phyloP scores from a whole-genome alignment of 805 yeast genomes.

The Candida morakotiae region DNA sequence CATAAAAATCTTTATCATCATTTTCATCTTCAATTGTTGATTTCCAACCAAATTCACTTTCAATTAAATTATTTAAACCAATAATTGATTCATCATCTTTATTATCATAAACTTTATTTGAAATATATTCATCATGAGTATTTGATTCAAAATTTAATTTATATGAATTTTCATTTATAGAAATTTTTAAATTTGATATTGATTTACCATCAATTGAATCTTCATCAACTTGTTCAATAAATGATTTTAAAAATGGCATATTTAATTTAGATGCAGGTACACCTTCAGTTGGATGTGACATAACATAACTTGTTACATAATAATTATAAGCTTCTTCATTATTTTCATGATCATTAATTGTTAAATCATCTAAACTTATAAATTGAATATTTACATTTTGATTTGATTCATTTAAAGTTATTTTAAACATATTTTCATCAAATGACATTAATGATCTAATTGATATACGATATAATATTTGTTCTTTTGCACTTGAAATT shows the following conservation, averaged over 20 bases:
- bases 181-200: constrained; percentile 69
- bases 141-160: constrained; percentile 75
- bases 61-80: constrained; percentile 35
- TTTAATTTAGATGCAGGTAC: constrained; percentile 71
- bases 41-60: constrained; percentile 56
- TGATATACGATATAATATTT: constrained; percentile 85
- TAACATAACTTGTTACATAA: constrained; percentile 85
- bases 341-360: constrained; percentile 64
- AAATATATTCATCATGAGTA: constrained; percentile 74
- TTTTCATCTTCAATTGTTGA: constrained; percentile 38
- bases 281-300: constrained; percentile 98
- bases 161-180: constrained; percentile 74
- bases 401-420: constrained; percentile 57
- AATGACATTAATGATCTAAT: constrained; percentile 72
- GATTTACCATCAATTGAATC: constrained; percentile 60
- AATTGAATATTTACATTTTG: constrained; percentile 67
- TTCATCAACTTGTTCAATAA: constrained; percentile 50
- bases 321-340: constrained; percentile 88
- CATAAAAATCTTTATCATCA: constrained; percentile 26
- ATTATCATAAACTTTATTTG: constrained; percentile 47
- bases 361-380: constrained; percentile 83
- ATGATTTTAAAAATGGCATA: constrained; percentile 71
- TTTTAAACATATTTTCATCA: constrained; percentile 91
- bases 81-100: constrained; percentile 27
- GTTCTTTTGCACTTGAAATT: constrained; percentile 74